These are phyloP conservation scores for Teunomyces kruisii DNA, from an alignment of 805 yeast species.

Conservation along the genomic window DNA sequence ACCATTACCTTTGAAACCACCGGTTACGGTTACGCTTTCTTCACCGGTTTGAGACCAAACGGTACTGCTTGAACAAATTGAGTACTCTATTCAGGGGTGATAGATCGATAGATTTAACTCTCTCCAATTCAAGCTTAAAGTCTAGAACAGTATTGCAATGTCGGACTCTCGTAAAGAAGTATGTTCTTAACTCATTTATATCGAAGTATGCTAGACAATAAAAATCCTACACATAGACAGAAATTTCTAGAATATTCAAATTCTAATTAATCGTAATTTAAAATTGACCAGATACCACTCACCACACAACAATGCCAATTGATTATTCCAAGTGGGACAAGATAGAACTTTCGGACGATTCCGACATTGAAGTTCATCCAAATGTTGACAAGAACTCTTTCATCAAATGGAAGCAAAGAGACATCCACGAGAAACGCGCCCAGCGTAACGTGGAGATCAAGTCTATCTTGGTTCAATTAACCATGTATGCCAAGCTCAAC, in stretches of 20 bases:
- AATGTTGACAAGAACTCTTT: constrained; percentile 93
- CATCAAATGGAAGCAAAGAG: constrained; percentile 95
- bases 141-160: too few species aligned
- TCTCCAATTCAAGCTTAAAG: too few species aligned
- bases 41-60: constrained; percentile 57
- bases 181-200: too few species aligned
- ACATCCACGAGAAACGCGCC: constrained; percentile 88
- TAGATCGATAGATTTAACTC: too few species aligned
- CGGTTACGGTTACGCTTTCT: constrained; percentile 65
- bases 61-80: constrained; percentile 10
- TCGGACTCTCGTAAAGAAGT: too few species aligned
- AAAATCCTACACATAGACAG: neutral
- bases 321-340: constrained; percentile 99
- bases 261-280: neutral
- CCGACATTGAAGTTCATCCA: constrained; percentile 96
- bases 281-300: neutral
- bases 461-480: constrained; percentile 70
- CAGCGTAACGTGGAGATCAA: constrained; percentile 78
- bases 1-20: constrained; percentile 60
- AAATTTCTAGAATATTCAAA: neutral
- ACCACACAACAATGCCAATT: constrained; percentile 56
- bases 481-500: constrained; percentile 77
- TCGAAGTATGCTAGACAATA: too few species aligned
- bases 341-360: constrained; percentile 92
- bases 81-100: too few species aligned